Percentiles rank a stretch among this genome's conserved stretches.
Conservation (phyloP, 2,329 filamentous ascomycete genomes). For the Hypoxylon sp. region DNA sequence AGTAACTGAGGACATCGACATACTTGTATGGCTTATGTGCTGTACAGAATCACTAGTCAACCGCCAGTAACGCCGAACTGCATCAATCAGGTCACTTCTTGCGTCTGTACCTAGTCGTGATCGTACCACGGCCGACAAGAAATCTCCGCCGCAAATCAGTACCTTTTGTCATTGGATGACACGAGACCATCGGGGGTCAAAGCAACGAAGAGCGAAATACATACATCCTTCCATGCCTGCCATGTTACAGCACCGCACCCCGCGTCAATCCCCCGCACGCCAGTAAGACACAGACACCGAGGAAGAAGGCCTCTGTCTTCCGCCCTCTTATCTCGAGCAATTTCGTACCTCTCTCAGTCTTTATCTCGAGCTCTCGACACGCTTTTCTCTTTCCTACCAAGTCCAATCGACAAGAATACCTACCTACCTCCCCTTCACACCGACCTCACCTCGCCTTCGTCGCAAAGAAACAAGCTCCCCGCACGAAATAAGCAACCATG, state of each 20-base stretch:
- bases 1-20: conserved; percentile 3
- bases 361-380: background rate
- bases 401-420: background rate
- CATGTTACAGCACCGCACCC: conserved; percentile 23
- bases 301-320: background rate
- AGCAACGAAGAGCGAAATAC: conserved; percentile 23
- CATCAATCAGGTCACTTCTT: conserved; percentile 25
- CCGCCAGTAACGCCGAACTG: no score
- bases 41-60: conserved; percentile 2
- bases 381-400: background rate
- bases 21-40: conserved; percentile 1
- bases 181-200: conserved; percentile 9
- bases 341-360: background rate
- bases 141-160: conserved; percentile 13
- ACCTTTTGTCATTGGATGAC: conserved; percentile 22
- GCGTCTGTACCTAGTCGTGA: conserved; percentile 5
- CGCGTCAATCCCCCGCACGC: conserved; percentile 30
- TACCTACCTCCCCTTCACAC: background rate
- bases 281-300: background rate
- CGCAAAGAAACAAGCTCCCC: background rate
- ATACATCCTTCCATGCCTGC: no score
- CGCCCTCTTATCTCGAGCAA: background rate
- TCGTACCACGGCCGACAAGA: conserved; percentile 21
- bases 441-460: background rate
- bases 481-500: conserved; percentile 53